These are phyloP conservation scores for Fusarium nodosum DNA, from an alignment of 2,329 filamentous ascomycete genomes.

Conservation along the genomic window DNA sequence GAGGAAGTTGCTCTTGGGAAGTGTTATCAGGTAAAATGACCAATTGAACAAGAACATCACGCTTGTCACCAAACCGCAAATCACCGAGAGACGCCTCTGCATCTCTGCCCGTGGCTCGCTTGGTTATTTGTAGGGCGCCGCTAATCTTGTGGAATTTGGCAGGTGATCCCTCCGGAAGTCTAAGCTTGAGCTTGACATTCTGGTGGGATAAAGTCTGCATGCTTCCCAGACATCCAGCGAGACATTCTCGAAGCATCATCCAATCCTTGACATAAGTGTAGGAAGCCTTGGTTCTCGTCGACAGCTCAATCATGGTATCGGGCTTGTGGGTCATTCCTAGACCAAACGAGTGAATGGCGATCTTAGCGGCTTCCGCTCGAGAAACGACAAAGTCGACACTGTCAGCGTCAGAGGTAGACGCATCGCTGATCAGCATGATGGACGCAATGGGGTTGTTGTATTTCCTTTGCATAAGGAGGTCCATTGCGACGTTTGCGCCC, in stretches of 20 bases:
- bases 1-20: constrained; percentile 84
- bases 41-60: constrained; percentile 92
- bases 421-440: constrained; percentile 97
- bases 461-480: constrained; percentile 96
- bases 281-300: constrained; percentile 93
- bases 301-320: constrained; percentile 98
- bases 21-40: constrained; percentile 90
- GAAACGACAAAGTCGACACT: constrained; percentile 99
- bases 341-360: constrained; percentile 96
- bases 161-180: constrained; percentile 93
- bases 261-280: constrained; percentile 99
- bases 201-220: constrained; percentile 97
- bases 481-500: constrained; percentile 98
- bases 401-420: constrained; percentile 92
- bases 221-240: constrained; percentile 91
- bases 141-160: constrained; percentile 99
- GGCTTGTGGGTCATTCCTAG: constrained; percentile 97
- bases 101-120: constrained; percentile 92
- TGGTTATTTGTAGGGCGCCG: constrained; percentile 94
- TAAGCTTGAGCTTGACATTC: constrained; percentile 95
- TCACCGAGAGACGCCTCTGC: constrained; percentile 94
- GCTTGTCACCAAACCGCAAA: constrained; percentile 93
- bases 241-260: constrained; percentile 99
- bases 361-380: constrained; percentile 96
- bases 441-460: constrained; percentile 95